phyloP scores from a whole-genome alignment of 371 early-diverging fungal genomes.

The Rhizopus sp. region DNA sequence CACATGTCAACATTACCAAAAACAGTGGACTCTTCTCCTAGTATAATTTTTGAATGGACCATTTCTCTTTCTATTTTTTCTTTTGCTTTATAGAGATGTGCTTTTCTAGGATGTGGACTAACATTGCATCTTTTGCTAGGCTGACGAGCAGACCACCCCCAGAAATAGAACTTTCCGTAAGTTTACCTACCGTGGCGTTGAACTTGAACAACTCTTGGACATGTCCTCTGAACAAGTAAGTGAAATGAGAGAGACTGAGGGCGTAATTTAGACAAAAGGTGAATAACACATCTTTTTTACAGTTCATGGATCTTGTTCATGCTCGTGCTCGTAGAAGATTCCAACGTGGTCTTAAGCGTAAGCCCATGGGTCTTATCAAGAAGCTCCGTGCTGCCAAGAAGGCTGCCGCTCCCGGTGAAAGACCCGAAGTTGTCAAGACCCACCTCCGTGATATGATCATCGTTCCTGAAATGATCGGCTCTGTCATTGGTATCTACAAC shows the following conservation, averaged over 20 bases:
- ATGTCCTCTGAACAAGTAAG: conserved; percentile 21
- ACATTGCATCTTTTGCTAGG: conserved; percentile 24
- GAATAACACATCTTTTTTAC: background rate
- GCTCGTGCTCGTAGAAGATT: conserved; percentile 96
- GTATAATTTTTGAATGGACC: too few relatives aligned
- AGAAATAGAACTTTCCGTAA: conserved; percentile 96
- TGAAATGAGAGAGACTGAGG: background rate
- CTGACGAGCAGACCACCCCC: conserved; percentile 45
- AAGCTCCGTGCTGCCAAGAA: conserved; percentile 97
- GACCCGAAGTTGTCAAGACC: conserved; percentile 98
- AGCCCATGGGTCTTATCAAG: conserved; percentile 96
- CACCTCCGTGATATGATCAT: conserved; percentile 99
- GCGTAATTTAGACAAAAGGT: background rate
- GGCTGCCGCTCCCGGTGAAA: conserved; percentile 85
- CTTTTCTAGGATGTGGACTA: too few relatives aligned
- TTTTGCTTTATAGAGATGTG: too few relatives aligned
- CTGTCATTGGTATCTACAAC: conserved; percentile 97
- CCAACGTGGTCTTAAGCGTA: conserved; percentile 95
- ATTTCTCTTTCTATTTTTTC: too few relatives aligned
- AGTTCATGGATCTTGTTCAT: conserved; percentile 94
- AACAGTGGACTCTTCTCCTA: too few relatives aligned
- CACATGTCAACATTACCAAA: too few relatives aligned
- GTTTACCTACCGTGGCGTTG: conserved; percentile 97
- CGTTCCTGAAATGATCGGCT: conserved; percentile 99
- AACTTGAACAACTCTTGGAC: conserved; percentile 79